Conservation (phyloP, 495 filamentous ascomycete genomes). For the Penicillium psychrofluorescens region DNA sequence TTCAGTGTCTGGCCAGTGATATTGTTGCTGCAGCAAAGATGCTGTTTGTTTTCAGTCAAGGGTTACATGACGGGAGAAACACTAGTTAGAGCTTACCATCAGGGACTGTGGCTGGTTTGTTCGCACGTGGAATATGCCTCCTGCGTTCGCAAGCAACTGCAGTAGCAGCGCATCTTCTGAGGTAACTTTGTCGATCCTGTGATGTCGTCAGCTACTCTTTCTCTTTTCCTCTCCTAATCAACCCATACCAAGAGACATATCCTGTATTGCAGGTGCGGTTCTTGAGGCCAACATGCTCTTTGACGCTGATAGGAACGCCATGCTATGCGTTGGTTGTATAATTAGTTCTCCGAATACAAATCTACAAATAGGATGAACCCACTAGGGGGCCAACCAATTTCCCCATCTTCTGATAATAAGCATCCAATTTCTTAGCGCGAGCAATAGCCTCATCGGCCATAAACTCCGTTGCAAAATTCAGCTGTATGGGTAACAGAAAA, state of each 20-base stretch:
- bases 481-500: conserved; percentile 12
- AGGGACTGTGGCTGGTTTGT: conserved; percentile 53
- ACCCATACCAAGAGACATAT: conserved; percentile 31
- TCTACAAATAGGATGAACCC: neutral
- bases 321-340: conserved; percentile 43
- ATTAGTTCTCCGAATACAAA: neutral
- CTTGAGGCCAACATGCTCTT: conserved; percentile 59
- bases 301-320: conserved; percentile 58
- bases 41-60: conserved; percentile 13
- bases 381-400: conserved; percentile 34
- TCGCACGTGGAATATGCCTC: conserved; percentile 57
- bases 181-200: conserved; percentile 27
- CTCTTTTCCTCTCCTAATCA: neutral
- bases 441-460: conserved; percentile 54
- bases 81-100: conserved; percentile 22
- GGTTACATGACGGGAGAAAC: too few species aligned
- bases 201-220: neutral
- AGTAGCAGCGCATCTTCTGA: conserved; percentile 30
- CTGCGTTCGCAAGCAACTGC: conserved; percentile 26
- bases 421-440: conserved; percentile 53
- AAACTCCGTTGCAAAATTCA: conserved; percentile 62
- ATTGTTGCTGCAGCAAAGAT: conserved; percentile 26
- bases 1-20: conserved; percentile 34
- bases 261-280: conserved; percentile 32
- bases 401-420: conserved; percentile 29